phyloP scores from a whole-genome alignment of 164 flowering plant genomes.

The Tetracentron sinense region DNA sequence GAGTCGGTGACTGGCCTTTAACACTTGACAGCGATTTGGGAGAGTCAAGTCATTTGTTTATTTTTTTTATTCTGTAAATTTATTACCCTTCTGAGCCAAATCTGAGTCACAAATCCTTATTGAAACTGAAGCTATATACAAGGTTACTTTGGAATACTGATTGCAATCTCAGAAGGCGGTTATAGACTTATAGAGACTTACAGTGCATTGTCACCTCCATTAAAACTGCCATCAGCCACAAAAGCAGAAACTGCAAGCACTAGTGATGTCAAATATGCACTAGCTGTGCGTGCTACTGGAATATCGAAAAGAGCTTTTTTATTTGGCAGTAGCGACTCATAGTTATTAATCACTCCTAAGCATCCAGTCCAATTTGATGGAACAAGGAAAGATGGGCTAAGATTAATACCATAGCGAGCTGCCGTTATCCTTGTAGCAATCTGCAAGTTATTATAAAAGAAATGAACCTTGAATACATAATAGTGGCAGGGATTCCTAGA shows the following conservation, averaged over 20 bases:
- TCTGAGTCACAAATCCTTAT: neutral
- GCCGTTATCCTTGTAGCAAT: conserved; percentile 85
- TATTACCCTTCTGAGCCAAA: no score
- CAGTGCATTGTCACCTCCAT: conserved; percentile 98
- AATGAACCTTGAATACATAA: neutral
- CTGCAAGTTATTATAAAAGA: conserved; percentile 35
- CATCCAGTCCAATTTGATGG: conserved; percentile 99
- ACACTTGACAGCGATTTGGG: no score
- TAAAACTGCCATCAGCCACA: conserved; percentile 88
- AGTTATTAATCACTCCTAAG: conserved; percentile 90
- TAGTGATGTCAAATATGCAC: conserved; percentile 87
- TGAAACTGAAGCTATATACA: neutral
- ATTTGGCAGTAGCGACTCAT: conserved; percentile 85
- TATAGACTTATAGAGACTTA: conserved; percentile 39
- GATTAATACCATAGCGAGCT: conserved; percentile 78
- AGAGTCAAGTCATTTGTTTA: no score
- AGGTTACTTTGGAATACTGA: neutral
- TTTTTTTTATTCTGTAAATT: no score
- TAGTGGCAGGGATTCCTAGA: neutral
- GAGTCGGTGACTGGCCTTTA: neutral
- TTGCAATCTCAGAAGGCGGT: neutral
- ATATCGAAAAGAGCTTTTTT: conserved; percentile 93
- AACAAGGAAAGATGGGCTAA: conserved; percentile 91
- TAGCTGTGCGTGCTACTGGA: conserved; percentile 93
- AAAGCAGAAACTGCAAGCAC: conserved; percentile 78